These are phyloP conservation scores for Ruellia speciosa DNA, from an alignment of 305 asterid genomes.

Conservation along the genomic window DNA sequence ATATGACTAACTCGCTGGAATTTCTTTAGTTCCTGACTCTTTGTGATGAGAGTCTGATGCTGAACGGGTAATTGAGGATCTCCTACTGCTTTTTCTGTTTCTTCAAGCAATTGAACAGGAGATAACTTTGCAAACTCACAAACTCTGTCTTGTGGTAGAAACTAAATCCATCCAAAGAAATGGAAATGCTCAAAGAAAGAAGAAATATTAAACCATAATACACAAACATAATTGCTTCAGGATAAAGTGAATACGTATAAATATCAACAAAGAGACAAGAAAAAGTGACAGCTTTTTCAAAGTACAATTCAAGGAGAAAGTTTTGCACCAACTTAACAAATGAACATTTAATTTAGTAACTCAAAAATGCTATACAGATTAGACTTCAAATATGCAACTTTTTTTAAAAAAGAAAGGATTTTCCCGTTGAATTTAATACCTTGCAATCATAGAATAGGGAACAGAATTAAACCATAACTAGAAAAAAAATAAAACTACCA, in stretches of 20 bases:
- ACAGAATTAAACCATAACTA: background rate
- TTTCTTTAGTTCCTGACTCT: slow-evolving; percentile 77
- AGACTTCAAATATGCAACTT: slow-evolving; percentile 12
- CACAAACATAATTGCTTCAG: slow-evolving; percentile 8
- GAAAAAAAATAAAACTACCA: slow-evolving; percentile 2
- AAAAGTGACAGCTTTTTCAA: background rate
- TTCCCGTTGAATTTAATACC: no score
- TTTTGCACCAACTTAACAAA: background rate
- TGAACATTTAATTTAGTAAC: background rate
- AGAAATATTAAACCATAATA: background rate
- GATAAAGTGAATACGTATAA: slow-evolving; percentile 10
- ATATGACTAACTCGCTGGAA: slow-evolving; percentile 63
- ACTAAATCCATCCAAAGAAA: slow-evolving; percentile 43
- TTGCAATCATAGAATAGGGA: background rate
- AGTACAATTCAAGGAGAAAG: background rate
- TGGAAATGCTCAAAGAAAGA: background rate
- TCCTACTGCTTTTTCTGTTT: slow-evolving; percentile 95
- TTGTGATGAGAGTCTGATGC: slow-evolving; percentile 53
- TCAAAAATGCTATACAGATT: background rate
- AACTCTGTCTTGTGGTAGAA: slow-evolving; percentile 97
- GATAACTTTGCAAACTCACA: slow-evolving; percentile 96
- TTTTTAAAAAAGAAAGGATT: no score
- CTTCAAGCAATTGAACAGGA: slow-evolving; percentile 91
- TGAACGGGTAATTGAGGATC: slow-evolving; percentile 76
- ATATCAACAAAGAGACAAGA: background rate